Percentiles rank a stretch among this genome's conserved stretches.
These are phyloP conservation scores for Ilex paraguariensis DNA, from an alignment of 305 asterid genomes.

Conservation along the genomic window DNA sequence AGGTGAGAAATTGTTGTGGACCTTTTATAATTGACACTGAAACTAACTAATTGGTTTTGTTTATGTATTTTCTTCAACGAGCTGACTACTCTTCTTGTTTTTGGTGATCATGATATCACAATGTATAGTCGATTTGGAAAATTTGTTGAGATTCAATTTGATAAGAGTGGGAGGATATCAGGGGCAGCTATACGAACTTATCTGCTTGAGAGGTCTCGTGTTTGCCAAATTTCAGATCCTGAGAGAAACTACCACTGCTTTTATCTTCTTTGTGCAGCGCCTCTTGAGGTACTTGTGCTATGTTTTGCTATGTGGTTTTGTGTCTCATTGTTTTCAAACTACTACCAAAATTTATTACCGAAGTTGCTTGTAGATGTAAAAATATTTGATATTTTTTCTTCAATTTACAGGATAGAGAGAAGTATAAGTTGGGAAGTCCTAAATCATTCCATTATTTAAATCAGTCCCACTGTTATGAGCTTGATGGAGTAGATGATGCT, in stretches of 20 bases:
- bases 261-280: slow-evolving; percentile 82
- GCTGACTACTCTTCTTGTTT: background rate
- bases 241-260: slow-evolving; percentile 85
- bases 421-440: slow-evolving; percentile 22
- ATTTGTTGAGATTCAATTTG: slow-evolving; percentile 82
- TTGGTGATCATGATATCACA: slow-evolving; percentile 8
- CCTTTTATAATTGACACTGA: background rate
- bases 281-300: slow-evolving; percentile 43
- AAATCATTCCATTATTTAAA: slow-evolving; percentile 25
- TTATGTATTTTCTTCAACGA: slow-evolving; percentile 5
- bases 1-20: slow-evolving; percentile 37
- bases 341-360: too few species aligned
- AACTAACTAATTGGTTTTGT: slow-evolving; percentile 8
- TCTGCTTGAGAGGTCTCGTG: slow-evolving; percentile 85
- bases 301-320: background rate
- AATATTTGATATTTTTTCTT: slow-evolving; percentile 6
- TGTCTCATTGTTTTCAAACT: background rate
- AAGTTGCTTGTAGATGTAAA: background rate
- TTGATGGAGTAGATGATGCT: slow-evolving; percentile 26
- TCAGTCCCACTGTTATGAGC: slow-evolving; percentile 26
- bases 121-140: slow-evolving; percentile 81
- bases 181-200: slow-evolving; percentile 87
- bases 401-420: slow-evolving; percentile 22
- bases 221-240: slow-evolving; percentile 75
- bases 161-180: slow-evolving; percentile 63